Percentiles rank a stretch among this genome's conserved stretches.
These are phyloP conservation scores for Leishmania guyanensis DNA, from an alignment of 208 protist genomes.

Conservation along the genomic window DNA sequence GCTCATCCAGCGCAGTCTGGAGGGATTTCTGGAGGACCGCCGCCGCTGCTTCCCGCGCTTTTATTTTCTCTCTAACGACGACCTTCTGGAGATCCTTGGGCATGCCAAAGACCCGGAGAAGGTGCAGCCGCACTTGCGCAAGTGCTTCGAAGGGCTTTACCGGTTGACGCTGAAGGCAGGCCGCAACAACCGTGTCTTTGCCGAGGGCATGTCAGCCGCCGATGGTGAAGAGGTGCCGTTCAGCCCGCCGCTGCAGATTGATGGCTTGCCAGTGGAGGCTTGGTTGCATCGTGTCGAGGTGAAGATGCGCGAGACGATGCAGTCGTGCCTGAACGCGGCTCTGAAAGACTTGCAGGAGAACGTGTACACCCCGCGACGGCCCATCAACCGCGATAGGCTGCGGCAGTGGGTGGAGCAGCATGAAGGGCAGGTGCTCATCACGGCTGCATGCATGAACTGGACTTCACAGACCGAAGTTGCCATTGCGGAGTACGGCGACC, in stretches of 20 bases:
- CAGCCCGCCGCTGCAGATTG: conserved; percentile 77
- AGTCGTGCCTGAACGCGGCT: conserved; percentile 79
- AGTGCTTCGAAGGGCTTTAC: conserved; percentile 97
- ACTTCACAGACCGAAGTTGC: conserved; percentile 93
- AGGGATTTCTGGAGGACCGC: conserved; percentile 97
- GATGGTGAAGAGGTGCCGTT: conserved; percentile 97
- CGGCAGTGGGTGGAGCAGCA: conserved; percentile 92
- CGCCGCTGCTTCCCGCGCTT: conserved; percentile 97
- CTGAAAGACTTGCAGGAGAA: conserved; percentile 81
- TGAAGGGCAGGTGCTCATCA: conserved; percentile 96
- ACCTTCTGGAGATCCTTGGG: conserved; percentile 98
- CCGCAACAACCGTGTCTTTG: conserved; percentile 68
- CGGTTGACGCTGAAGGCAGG: conserved; percentile 83
- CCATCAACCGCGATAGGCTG: conserved; percentile 74
- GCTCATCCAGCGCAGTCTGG: conserved; percentile 97
- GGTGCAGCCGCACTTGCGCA: conserved; percentile 97
- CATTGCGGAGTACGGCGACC: conserved; percentile 87
- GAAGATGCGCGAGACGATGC: conserved; percentile 93
- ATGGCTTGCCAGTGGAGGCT: conserved; percentile 92
- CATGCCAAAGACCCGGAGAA: conserved; percentile 96
- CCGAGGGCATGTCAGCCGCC: conserved; percentile 82
- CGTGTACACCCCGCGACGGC: conserved; percentile 77
- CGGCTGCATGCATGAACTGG: conserved; percentile 96
- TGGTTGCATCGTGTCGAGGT: conserved; percentile 94
- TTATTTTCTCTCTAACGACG: conserved; percentile 98